phyloP scores from a whole-genome alignment of 208 protist species.

The Porcisia hertigi region DNA sequence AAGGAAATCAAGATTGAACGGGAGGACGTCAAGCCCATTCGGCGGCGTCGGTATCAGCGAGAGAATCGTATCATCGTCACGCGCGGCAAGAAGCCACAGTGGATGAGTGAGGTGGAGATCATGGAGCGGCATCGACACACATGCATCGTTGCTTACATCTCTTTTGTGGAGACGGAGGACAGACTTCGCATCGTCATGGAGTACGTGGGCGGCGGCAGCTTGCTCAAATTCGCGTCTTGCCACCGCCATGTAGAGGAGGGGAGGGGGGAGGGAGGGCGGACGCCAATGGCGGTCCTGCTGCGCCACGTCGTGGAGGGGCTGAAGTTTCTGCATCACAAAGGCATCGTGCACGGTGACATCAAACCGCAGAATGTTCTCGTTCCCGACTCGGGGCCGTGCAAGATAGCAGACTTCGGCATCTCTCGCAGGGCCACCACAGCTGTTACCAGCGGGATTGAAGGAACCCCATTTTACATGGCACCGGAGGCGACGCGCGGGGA shows the following conservation, averaged over 20 bases:
- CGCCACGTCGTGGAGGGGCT: conserved; percentile 68
- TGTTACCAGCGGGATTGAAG: conserved; percentile 32
- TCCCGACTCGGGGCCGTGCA: conserved; percentile 62
- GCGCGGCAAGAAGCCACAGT: conserved; percentile 5
- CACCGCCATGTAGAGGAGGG: conserved; percentile 30
- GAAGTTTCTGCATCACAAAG: conserved; percentile 73
- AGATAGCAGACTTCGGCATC: conserved; percentile 88
- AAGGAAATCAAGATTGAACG: conserved; percentile 45
- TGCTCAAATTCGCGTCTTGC: conserved; percentile 46
- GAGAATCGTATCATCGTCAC: conserved; percentile 32
- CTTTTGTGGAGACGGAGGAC: conserved; percentile 48
- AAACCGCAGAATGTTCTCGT: conserved; percentile 87
- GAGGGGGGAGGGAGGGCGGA: background rate
- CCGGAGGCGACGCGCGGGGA: conserved; percentile 61
- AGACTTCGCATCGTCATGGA: conserved; percentile 79
- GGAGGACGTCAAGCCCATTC: conserved; percentile 17
- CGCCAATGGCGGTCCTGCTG: conserved; percentile 42
- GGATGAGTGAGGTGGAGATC: conserved; percentile 59
- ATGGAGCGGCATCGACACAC: conserved; percentile 71
- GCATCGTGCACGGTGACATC: conserved; percentile 82
- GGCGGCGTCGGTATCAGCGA: conserved; percentile 18
- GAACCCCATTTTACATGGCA: conserved; percentile 77
- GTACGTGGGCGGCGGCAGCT: conserved; percentile 77
- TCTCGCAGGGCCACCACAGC: conserved; percentile 45
- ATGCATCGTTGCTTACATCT: conserved; percentile 95